Evolutionary conservation across 441 rosid genomes (phyloP).

Genomic region (Manihot esculenta): DNA sequence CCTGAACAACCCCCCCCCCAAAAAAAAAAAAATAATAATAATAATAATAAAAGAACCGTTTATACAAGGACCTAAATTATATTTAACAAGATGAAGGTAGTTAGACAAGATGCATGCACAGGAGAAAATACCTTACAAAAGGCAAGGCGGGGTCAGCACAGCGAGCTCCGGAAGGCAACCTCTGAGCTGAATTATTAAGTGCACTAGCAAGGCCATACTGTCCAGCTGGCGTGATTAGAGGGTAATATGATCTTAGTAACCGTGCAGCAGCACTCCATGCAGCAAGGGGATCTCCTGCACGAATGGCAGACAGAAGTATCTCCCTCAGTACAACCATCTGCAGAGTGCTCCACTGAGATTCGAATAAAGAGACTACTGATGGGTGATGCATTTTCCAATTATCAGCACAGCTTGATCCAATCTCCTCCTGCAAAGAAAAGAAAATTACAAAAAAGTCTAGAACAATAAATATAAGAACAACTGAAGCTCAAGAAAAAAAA

Average conservation of each 20-base stretch:
- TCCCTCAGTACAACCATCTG: slow-evolving; percentile 99
- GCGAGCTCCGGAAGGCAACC: slow-evolving; percentile 93
- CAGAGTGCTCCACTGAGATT: slow-evolving; percentile 97
- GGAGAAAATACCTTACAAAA: slow-evolving; percentile 65
- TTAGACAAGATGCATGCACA: not conserved
- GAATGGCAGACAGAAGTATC: slow-evolving; percentile 94
- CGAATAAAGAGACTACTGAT: slow-evolving; percentile 78
- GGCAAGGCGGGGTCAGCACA: slow-evolving; percentile 98
- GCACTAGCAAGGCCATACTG: slow-evolving; percentile 97
- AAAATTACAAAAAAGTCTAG: not conserved
- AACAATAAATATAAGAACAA: not conserved
- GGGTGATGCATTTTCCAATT: slow-evolving; percentile 76
- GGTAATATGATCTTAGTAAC: slow-evolving; percentile 87
- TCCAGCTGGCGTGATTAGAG: slow-evolving; percentile 93
- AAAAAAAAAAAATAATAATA: not conserved
- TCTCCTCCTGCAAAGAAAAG: slow-evolving; percentile 42
- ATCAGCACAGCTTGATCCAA: slow-evolving; percentile 58
- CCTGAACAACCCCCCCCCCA: not conserved
- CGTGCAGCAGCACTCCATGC: slow-evolving; percentile 99
- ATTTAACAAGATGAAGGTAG: not conserved
- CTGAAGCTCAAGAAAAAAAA: too few relatives aligned
- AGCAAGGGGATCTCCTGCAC: slow-evolving; percentile 96
- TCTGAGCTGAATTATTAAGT: slow-evolving; percentile 79
- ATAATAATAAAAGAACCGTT: too few relatives aligned
- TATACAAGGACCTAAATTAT: not conserved